These are phyloP conservation scores for Calocybe indica DNA, from an alignment of 768 basidiomycete species.

Conservation along the genomic window DNA sequence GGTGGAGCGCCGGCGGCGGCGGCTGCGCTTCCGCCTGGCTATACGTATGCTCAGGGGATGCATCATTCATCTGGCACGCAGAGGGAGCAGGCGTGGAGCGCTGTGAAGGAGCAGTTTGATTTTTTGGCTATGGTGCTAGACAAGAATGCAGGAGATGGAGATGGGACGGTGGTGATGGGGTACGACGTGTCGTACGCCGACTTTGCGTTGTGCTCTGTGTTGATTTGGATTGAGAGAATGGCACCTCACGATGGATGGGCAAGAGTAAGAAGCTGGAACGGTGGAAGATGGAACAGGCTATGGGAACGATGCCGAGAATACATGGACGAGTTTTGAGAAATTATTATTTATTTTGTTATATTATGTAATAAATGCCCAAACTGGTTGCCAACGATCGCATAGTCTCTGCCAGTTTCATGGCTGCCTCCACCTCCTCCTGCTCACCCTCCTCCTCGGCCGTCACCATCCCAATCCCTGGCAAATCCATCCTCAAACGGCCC, in stretches of 20 bases:
- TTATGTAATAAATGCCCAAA: too few relatives aligned
- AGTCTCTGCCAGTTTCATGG: constrained; percentile 7
- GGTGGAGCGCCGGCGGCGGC: constrained; percentile 13
- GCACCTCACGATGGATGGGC: constrained; percentile 72
- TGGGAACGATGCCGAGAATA: constrained; percentile 56
- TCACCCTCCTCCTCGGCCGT: constrained; percentile 78
- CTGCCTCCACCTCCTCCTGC: constrained; percentile 40
- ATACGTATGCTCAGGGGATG: background rate
- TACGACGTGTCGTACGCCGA: constrained; percentile 66
- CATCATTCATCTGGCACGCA: constrained; percentile 31
- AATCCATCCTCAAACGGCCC: constrained; percentile 76
- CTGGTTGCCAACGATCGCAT: background rate
- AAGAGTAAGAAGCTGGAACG: constrained; percentile 63
- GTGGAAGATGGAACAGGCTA: constrained; percentile 59
- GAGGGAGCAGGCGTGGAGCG: constrained; percentile 59
- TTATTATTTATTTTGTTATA: background rate
- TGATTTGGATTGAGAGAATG: constrained; percentile 72
- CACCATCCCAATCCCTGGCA: constrained; percentile 73
- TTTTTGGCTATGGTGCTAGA: constrained; percentile 61
- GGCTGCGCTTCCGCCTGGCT: constrained; percentile 6
- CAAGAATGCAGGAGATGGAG: constrained; percentile 59
- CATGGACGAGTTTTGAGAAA: constrained; percentile 57
- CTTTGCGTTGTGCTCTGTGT: constrained; percentile 64
- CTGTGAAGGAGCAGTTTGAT: constrained; percentile 61
- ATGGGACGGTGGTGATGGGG: constrained; percentile 61